Conservation (phyloP, 2,329 filamentous ascomycete genomes). For the Fusarium redolens region DNA sequence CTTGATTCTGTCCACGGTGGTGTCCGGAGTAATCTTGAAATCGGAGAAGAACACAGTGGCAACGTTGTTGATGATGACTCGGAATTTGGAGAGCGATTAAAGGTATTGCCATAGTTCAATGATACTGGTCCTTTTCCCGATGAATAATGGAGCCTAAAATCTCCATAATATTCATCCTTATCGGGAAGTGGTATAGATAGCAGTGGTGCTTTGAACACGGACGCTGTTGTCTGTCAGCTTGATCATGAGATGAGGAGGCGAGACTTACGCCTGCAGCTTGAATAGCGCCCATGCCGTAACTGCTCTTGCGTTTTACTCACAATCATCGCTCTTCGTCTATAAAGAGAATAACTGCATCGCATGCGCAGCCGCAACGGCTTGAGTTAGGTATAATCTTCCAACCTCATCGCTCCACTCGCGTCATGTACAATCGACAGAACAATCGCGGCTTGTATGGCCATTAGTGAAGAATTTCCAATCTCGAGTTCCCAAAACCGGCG, state of each 20-base stretch:
- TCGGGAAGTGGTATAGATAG: accelerated
- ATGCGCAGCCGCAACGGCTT: constrained; percentile 1
- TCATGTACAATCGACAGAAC: background rate
- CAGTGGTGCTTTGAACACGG: background rate
- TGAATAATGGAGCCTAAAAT: background rate
- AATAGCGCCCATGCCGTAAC: background rate
- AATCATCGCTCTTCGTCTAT: background rate
- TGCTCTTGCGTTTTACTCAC: background rate
- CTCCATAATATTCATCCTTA: background rate
- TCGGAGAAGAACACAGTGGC: background rate
- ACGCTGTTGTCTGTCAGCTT: background rate
- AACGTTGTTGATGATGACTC: background rate
- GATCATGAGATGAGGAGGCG: accelerated
- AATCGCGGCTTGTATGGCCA: background rate
- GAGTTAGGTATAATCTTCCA: background rate
- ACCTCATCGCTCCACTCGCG: background rate
- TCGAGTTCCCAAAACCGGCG: background rate
- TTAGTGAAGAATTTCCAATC: background rate
- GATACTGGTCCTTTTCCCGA: background rate
- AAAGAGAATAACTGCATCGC: background rate
- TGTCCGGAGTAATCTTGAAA: accelerated
- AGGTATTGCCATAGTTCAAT: background rate
- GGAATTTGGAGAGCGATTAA: background rate
- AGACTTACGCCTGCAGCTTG: background rate
- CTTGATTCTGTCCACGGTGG: accelerated